Evolutionary conservation across 495 filamentous ascomycete genomes (phyloP).

Genomic region (Sporormia fimetaria): DNA sequence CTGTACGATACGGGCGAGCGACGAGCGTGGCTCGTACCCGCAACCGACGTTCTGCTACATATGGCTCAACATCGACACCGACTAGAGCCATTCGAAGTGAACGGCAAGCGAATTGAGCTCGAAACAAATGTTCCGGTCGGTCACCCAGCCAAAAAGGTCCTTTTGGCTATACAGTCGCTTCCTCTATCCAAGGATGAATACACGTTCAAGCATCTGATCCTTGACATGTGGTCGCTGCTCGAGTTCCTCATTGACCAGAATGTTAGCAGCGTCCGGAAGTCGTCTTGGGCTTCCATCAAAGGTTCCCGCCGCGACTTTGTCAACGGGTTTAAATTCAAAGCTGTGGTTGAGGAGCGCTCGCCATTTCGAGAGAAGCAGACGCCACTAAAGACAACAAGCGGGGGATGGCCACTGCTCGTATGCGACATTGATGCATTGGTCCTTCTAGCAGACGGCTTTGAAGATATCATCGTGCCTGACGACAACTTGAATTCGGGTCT

Average conservation of each 20-base stretch:
- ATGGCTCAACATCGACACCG: slow-evolving; percentile 16
- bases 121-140: background rate
- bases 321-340: slow-evolving; percentile 23
- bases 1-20: slow-evolving; percentile 20
- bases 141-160: background rate
- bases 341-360: slow-evolving; percentile 19
- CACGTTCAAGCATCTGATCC: slow-evolving; percentile 20
- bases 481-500: background rate
- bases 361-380: slow-evolving; percentile 11
- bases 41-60: slow-evolving; percentile 23
- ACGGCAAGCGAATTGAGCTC: slow-evolving; percentile 7
- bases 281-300: slow-evolving; percentile 8
- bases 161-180: background rate
- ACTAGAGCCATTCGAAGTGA: slow-evolving; percentile 8
- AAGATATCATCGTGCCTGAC: slow-evolving; percentile 22
- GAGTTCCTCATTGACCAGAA: slow-evolving; percentile 24
- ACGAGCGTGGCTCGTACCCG: slow-evolving; percentile 23
- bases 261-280: background rate
- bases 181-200: slow-evolving; percentile 7
- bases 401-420: slow-evolving; percentile 22
- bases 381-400: slow-evolving; percentile 10
- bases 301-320: slow-evolving; percentile 2
- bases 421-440: slow-evolving; percentile 24
- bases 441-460: slow-evolving; percentile 24
- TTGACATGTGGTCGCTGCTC: slow-evolving; percentile 24